These are phyloP conservation scores for Berberis thunbergii DNA, from an alignment of 164 flowering plant genomes.

Conservation along the genomic window DNA sequence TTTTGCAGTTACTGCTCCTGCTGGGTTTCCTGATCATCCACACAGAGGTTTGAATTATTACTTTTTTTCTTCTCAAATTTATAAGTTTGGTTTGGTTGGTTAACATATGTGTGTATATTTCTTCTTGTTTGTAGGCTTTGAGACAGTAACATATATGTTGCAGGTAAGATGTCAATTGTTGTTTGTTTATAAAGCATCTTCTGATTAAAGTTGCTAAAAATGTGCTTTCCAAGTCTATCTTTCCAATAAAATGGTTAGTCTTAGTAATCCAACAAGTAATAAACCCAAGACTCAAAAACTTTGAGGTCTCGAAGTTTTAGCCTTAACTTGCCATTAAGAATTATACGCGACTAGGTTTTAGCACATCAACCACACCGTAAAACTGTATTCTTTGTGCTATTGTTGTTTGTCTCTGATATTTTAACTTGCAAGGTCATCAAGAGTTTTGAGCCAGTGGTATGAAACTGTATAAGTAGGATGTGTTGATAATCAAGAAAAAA, in stretches of 20 bases:
- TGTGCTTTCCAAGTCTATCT: neutral
- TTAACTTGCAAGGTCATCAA: no score
- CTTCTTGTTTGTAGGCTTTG: conserved; percentile 45
- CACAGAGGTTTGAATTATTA: conserved; percentile 57
- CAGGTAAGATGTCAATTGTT: conserved; percentile 29
- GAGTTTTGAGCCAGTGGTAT: no score
- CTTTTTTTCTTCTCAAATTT: neutral
- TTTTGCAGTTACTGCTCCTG: conserved; percentile 74
- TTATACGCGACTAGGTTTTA: no score
- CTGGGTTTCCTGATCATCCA: conserved; percentile 95
- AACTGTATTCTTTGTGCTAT: no score
- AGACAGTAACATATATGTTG: conserved; percentile 87
- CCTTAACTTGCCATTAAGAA: no score
- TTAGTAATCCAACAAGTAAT: neutral
- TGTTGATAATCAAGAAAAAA: no score
- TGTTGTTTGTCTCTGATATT: no score
- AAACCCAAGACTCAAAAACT: no score
- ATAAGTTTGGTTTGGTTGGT: neutral
- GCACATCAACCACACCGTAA: no score
- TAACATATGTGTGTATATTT: neutral
- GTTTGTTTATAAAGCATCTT: neutral
- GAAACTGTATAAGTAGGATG: no score
- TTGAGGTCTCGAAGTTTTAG: no score
- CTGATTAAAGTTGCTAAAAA: no score
- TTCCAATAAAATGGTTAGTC: neutral